These are phyloP conservation scores for Trichoderma sp. DNA, from an alignment of 2,329 filamentous ascomycete genomes.

Conservation along the genomic window DNA sequence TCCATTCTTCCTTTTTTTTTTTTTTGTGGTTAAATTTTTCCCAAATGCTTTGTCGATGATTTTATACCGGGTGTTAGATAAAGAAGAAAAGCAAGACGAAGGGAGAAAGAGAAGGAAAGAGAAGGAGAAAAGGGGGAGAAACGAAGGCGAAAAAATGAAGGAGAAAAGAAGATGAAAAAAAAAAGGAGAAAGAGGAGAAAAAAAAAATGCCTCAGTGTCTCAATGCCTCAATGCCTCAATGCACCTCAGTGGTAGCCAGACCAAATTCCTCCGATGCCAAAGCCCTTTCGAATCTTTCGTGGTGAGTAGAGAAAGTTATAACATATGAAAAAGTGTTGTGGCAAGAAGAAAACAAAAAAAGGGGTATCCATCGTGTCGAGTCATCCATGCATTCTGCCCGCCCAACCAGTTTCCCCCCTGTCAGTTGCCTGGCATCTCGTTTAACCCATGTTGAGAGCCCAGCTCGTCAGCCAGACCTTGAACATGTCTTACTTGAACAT, in stretches of 20 bases:
- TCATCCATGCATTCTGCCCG: conserved; percentile 51
- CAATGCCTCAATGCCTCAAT: conserved; percentile 24
- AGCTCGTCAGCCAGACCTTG: conserved; percentile 47
- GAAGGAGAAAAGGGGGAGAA: background rate
- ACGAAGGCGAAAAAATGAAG: too few species aligned
- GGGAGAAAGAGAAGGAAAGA: background rate
- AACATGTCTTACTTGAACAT: conserved; percentile 19
- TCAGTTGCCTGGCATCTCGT: conserved; percentile 28
- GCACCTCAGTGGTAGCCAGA: conserved; percentile 34
- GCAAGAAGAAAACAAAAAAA: conserved; percentile 39
- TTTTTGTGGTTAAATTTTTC: conserved; percentile 26
- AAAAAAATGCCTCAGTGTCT: conserved; percentile 21
- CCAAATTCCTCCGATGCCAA: conserved; percentile 28
- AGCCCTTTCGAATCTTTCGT: conserved; percentile 18
- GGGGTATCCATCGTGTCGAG: conserved; percentile 52
- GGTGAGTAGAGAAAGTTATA: conserved; percentile 29
- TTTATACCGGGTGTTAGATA: conserved; percentile 26
- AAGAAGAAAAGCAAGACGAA: background rate
- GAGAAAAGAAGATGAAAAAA: background rate
- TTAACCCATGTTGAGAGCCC: conserved; percentile 34
- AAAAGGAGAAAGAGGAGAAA: background rate
- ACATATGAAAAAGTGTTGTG: conserved; percentile 33
- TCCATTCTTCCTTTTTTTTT: conserved; percentile 28
- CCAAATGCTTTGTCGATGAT: conserved; percentile 23
- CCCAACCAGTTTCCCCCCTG: conserved; percentile 40